Evolutionary conservation across 495 filamentous ascomycete species (phyloP).

Genomic region (Daldinia loculata): DNA sequence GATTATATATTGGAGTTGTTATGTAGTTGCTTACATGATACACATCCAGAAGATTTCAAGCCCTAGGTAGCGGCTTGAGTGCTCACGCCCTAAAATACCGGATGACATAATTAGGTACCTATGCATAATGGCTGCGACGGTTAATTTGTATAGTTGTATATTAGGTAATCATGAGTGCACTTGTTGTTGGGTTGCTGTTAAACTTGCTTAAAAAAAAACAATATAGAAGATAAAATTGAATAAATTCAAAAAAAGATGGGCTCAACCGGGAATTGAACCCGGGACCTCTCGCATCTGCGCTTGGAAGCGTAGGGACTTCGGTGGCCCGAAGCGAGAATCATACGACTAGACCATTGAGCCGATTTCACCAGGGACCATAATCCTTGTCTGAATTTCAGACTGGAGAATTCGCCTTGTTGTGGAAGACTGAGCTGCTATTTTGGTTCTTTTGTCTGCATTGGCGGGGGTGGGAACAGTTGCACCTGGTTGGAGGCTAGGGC

Average conservation of each 20-base stretch:
- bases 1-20: no score
- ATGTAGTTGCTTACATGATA: no score
- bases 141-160: background rate
- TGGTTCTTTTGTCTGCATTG: background rate
- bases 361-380: background rate
- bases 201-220: background rate
- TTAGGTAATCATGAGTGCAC: background rate
- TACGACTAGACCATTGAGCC: conserved; percentile 17
- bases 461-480: background rate
- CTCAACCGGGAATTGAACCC: conserved; percentile 17
- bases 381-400: no score
- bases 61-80: no score
- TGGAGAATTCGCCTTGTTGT: background rate
- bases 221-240: no score
- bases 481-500: no score
- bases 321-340: conserved; percentile 12
- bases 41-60: no score
- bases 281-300: conserved; percentile 15
- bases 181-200: no score
- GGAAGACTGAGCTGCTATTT: background rate
- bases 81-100: background rate
- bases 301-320: conserved; percentile 1
- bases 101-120: background rate
- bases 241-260: background rate
- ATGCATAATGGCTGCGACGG: background rate